Evolutionary conservation across 768 basidiomycete species (phyloP), one percentile per base, ranked within the genome.

Genomic region (Lepiota venenata): DNA sequence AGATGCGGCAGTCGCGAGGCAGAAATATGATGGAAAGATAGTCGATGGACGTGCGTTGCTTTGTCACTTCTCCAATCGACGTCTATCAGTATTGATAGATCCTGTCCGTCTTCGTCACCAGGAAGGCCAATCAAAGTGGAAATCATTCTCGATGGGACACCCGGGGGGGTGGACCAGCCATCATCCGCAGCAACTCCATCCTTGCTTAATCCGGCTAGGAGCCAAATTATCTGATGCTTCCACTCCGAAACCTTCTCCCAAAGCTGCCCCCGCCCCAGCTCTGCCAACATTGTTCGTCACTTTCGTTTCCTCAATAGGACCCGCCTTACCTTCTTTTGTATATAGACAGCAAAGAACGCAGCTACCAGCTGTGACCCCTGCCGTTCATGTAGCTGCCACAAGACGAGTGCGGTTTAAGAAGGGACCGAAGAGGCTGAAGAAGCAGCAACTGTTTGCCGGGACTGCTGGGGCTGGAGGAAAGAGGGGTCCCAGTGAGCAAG

Each of bases 11-110:
- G 58, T 80, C 38, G 89, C 89, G 8, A 78, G 80, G 37, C 64
- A 72, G 21, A 90, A 87, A 68, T 91, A 88, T 61, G 74, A 91
- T 59, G 87, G 87, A 42, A 88, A 88, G 69, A 79, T 88, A 47
- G 81, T 91, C 18, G 89, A 91, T 62, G 79, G 77, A 49, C 72
- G 80, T 79, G 58, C 66, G 77, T 25, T 75, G 11, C 29, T 35
- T 18, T n/a, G n/a, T 44, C n/a, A n/a, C n/a, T 21, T 16, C 25
- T 5, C 32, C 32, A 45, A 43, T 18, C 14, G 21, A 25, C 7
- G 5, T 11, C n/a, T 4, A 18, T 25, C 16, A 29, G 6, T 2
- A 4, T 7, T 22, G 20, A 41, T 20, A 2, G 12, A 7, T 36
- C 39, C 18, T 20, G 6, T 18, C 32, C 22, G 51, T 20, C 25